phyloP scores from a whole-genome alignment of 2,329 filamentous ascomycete genomes.

The Shiraia sp. region DNA sequence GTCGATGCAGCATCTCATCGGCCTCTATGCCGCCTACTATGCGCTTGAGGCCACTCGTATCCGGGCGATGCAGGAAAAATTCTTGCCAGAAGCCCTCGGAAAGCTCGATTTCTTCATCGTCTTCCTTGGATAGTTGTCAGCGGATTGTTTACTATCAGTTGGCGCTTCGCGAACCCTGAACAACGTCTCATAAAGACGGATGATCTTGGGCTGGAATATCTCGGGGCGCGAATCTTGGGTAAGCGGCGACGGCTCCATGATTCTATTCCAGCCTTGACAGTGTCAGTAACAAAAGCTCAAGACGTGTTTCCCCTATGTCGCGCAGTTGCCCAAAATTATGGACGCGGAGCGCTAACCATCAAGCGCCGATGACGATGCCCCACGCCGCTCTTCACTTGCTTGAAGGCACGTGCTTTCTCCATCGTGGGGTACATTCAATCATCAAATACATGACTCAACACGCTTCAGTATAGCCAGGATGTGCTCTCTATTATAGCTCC shows the following conservation, averaged over 20 bases:
- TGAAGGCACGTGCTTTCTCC: constrained; percentile 6
- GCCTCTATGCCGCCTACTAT: constrained; percentile 73
- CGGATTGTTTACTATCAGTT: constrained; percentile 1
- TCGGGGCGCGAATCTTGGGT: constrained; percentile 90
- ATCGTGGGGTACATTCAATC: neutral
- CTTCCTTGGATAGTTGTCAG: constrained; percentile 45
- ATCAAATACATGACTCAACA: constrained; percentile 2
- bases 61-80: constrained; percentile 88
- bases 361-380: constrained; percentile 10
- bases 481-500: too few species aligned
- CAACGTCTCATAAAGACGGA: constrained; percentile 82
- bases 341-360: constrained; percentile 12
- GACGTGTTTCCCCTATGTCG: too few species aligned
- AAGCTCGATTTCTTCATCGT: constrained; percentile 67
- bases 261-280: neutral
- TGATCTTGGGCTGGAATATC: constrained; percentile 91
- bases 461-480: too few species aligned
- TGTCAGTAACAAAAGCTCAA: neutral
- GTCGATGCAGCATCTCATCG: constrained; percentile 74
- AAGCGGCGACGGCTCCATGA: constrained; percentile 88
- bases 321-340: neutral
- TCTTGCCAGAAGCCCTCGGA: constrained; percentile 94
- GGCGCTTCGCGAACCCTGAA: constrained; percentile 59
- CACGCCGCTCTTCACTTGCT: constrained; percentile 8
- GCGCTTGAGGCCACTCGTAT: constrained; percentile 67